These are phyloP conservation scores for Xylaria palmicola DNA, from an alignment of 495 filamentous ascomycete species.

Conservation along the genomic window DNA sequence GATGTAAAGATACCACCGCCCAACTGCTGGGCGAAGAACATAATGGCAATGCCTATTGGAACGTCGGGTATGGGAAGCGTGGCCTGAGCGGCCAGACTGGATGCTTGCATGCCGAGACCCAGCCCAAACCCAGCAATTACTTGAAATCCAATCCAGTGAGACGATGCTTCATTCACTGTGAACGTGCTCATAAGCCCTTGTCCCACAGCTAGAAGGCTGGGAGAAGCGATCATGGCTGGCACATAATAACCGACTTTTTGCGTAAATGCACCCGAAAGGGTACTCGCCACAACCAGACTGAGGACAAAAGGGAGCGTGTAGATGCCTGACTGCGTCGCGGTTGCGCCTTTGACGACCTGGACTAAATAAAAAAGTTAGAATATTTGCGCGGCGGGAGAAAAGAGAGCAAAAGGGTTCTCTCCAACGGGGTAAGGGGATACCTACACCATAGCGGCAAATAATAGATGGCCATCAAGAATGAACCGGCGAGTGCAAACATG, in stretches of 20 bases:
- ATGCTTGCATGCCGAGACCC: conserved; percentile 71
- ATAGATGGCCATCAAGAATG: conserved; percentile 69
- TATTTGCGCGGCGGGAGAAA: conserved; percentile 33
- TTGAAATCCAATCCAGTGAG: conserved; percentile 72
- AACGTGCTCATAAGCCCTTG: conserved; percentile 69
- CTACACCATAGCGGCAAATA: conserved; percentile 76
- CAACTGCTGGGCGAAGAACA: conserved; percentile 66
- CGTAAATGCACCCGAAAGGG: conserved; percentile 52
- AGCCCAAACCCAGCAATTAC: conserved; percentile 69
- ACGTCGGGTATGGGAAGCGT: conserved; percentile 57
- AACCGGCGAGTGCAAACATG: conserved; percentile 56
- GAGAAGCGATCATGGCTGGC: conserved; percentile 58
- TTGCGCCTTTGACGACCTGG: conserved; percentile 64
- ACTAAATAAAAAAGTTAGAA: conserved; percentile 59
- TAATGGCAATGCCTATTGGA: conserved; percentile 59
- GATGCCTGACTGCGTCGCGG: conserved; percentile 58
- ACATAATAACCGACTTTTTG: conserved; percentile 66
- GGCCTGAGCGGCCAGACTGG: conserved; percentile 63
- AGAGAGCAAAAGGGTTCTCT: conserved; percentile 1
- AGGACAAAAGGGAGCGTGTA: conserved; percentile 60
- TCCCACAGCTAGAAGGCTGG: conserved; percentile 62
- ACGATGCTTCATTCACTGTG: conserved; percentile 46
- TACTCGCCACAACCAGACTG: conserved; percentile 48
- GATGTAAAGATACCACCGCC: conserved; percentile 67
- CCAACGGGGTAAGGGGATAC: conserved; percentile 33